Evolutionary conservation across 164 flowering plant genomes (phyloP).

Genomic region (Platanus orientalis): DNA sequence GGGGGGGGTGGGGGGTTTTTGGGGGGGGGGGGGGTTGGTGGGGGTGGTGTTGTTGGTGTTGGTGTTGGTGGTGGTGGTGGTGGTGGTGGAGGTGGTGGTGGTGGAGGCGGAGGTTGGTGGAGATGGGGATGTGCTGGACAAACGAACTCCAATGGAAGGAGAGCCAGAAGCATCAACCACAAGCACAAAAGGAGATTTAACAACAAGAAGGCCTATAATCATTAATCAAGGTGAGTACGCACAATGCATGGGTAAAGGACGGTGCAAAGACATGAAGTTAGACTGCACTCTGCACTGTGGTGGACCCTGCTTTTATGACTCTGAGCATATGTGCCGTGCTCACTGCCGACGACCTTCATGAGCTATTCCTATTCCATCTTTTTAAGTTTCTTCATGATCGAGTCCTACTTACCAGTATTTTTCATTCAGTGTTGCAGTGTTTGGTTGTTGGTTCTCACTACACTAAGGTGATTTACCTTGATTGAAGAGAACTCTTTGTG

Average conservation of each 20-base stretch:
- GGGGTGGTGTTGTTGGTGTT: conserved; percentile 26
- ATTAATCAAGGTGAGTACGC: conserved; percentile 52
- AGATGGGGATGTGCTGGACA: conserved; percentile 40
- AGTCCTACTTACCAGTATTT: too few relatives aligned
- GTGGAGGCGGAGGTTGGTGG: conserved; percentile 33
- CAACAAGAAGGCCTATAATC: conserved; percentile 19
- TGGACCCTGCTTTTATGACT: conserved; percentile 65
- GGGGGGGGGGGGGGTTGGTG: conserved; percentile 15
- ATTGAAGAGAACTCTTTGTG: too few relatives aligned
- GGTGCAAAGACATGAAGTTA: conserved; percentile 58
- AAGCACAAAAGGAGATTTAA: conserved; percentile 13
- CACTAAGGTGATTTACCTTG: too few relatives aligned
- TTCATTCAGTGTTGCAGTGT: too few relatives aligned
- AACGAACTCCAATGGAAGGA: conserved; percentile 9
- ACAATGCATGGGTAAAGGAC: conserved; percentile 49
- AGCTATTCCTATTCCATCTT: too few relatives aligned
- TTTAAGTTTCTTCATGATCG: too few relatives aligned
- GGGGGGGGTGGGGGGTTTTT: conserved; percentile 20
- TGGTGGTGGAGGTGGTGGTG: conserved; percentile 42
- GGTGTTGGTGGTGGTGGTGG: conserved; percentile 44
- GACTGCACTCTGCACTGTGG: conserved; percentile 75
- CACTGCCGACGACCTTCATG: conserved; percentile 30
- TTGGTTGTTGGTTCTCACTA: too few relatives aligned
- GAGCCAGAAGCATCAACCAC: conserved; percentile 6
- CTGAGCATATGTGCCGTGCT: conserved; percentile 58